Evolutionary conservation across 495 filamentous ascomycete species (phyloP), one percentile per base, ranked within the genome.

Genomic region (Trichoderma reesei): DNA sequence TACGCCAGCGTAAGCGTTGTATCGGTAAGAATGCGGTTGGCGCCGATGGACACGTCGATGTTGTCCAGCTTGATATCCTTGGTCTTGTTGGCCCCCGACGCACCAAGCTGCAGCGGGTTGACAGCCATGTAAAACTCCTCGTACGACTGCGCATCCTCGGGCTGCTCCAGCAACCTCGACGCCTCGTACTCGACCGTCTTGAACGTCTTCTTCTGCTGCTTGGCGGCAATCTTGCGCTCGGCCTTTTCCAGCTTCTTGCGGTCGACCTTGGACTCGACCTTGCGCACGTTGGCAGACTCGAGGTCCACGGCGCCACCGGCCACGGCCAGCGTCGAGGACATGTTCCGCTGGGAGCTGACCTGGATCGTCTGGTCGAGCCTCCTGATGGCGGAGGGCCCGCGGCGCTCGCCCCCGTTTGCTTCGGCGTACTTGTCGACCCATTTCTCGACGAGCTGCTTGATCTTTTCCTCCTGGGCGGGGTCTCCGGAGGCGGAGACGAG

Each of bases 121-220:
- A 99, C 94, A 46, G 89, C 85, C 94, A 99, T 98, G 81, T 92
- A 99, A 79, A 99, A 98, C 72, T 99, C 95, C 73, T 99, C 94
- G 74, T 99, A 99, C 4, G 90, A 90, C 82, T 96, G 87, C n/a
- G 92, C 79, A 67, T 90, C 85, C 67, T 90, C 86, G 4, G 90
- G 81, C 73, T 90, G 85, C 74, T 92, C 88, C 68, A 99, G 82
- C 66, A 99, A 80, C 67, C 87, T 85, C 5, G 94, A 99, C 18
- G 95, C 90, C 76, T 99, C 95, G 72, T 99, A 99, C 72, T 94
- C 88, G 64, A 99, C 94, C 59, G 87, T 96, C 82, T 97, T 98
- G 86, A 96, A 96, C 44, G 86, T 83, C 79, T 99, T 99, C 80
- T 93, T 94, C 78, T 89, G 95, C 80, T 98, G 94, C 80, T 99